Evolutionary conservation across 352 stramenopile species (phyloP).

Genomic region (Globisporangium solare): DNA sequence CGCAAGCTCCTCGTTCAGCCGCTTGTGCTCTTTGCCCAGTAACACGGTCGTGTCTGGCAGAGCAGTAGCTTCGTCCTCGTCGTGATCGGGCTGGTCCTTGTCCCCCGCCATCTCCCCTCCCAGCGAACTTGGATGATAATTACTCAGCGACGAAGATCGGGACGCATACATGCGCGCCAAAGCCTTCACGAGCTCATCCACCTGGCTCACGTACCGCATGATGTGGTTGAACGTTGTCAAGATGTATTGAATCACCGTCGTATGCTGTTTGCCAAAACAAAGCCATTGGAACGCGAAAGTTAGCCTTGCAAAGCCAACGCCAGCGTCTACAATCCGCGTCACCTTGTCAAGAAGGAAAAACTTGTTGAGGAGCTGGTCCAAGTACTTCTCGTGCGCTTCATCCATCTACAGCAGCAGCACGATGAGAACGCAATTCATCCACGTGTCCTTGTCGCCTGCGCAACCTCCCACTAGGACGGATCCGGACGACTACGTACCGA

Average conservation of each 20-base stretch:
- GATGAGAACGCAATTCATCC: constrained; percentile 8
- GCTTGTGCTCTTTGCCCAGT: constrained; percentile 7
- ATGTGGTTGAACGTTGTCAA: constrained; percentile 72
- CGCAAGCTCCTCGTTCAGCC: constrained; percentile 30
- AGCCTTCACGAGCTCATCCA: constrained; percentile 44
- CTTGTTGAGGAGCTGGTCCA: constrained; percentile 54
- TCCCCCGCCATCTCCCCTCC: background rate
- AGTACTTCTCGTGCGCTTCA: constrained; percentile 46
- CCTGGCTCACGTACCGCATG: constrained; percentile 48
- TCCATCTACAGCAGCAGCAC: constrained; percentile 45
- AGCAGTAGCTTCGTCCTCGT: constrained; percentile 2
- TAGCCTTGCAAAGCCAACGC: background rate
- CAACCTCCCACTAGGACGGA: background rate
- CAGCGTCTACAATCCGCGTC: background rate
- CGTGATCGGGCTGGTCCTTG: background rate
- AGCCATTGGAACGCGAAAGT: constrained; percentile 1
- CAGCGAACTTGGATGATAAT: too few species aligned
- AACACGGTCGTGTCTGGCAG: constrained; percentile 2
- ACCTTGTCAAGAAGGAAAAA: constrained; percentile 80
- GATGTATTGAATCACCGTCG: constrained; percentile 63
- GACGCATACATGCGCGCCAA: constrained; percentile 32
- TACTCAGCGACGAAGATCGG: background rate
- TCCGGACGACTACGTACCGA: constrained; percentile 4
- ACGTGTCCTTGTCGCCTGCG: constrained; percentile 9
- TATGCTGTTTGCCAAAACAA: constrained; percentile 29